These are phyloP conservation scores for Gonium pectorale DNA, from an alignment of 139 green algal species.

Conservation along the genomic window DNA sequence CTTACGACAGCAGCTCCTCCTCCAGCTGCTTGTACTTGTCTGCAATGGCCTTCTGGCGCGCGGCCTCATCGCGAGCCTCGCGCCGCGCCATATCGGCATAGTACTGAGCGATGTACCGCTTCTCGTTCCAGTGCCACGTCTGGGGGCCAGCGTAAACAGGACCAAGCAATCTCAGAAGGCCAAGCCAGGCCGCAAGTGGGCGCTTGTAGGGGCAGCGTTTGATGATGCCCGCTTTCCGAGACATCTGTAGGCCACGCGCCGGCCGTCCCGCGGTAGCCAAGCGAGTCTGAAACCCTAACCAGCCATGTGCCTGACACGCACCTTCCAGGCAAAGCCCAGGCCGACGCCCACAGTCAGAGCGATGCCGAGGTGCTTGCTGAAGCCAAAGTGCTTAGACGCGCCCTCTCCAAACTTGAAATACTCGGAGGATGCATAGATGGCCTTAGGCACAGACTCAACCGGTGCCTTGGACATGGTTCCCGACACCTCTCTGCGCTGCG, in stretches of 20 bases:
- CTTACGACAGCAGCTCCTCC: constrained; percentile 36
- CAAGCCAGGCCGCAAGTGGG: too few relatives aligned
- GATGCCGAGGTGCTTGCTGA: constrained; percentile 42
- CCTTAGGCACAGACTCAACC: background rate
- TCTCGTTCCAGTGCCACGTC: constrained; percentile 76
- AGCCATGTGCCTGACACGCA: too few relatives aligned
- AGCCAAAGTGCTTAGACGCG: constrained; percentile 59
- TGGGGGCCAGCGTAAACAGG: too few relatives aligned
- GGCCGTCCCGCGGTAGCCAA: too few relatives aligned
- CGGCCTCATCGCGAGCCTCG: constrained; percentile 55
- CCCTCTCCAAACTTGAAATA: constrained; percentile 53
- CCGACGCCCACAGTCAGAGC: constrained; percentile 43
- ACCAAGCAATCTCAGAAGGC: too few relatives aligned
- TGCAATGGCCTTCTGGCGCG: constrained; percentile 34
- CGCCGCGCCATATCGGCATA: constrained; percentile 60
- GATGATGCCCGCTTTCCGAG: too few relatives aligned
- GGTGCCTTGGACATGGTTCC: constrained; percentile 17
- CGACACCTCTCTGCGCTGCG: too few relatives aligned
- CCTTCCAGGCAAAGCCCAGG: constrained; percentile 57
- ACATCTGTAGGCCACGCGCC: too few relatives aligned
- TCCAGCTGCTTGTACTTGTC: constrained; percentile 61
- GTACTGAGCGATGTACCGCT: constrained; percentile 69
- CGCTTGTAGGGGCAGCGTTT: too few relatives aligned
- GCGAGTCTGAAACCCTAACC: too few relatives aligned
- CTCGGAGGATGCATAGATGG: constrained; percentile 27